Evolutionary conservation across 495 filamentous ascomycete species (phyloP).

Genomic region (Choiromyces venosus): DNA sequence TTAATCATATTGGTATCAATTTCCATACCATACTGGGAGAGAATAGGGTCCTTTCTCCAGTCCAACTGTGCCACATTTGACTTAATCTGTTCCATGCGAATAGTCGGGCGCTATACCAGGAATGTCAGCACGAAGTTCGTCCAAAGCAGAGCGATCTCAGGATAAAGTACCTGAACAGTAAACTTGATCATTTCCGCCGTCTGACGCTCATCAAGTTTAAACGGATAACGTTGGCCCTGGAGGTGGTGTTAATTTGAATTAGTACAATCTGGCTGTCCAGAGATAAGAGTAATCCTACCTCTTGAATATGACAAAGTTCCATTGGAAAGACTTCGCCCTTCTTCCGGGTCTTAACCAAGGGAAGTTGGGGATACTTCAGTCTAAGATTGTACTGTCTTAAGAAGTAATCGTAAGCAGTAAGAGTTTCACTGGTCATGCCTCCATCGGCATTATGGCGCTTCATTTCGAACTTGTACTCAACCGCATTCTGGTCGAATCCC

Average conservation of each 20-base stretch:
- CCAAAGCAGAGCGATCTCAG: conserved; percentile 14
- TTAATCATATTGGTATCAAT: conserved; percentile 58
- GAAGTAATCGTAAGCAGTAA: conserved; percentile 65
- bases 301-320: conserved; percentile 60
- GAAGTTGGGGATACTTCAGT: conserved; percentile 54
- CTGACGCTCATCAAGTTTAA: conserved; percentile 64
- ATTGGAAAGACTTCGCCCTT: conserved; percentile 66
- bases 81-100: conserved; percentile 59
- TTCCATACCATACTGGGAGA: conserved; percentile 62
- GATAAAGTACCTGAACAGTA: conserved; percentile 50
- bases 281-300: conserved; percentile 14
- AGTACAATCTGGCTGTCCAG: neutral
- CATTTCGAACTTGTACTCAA: conserved; percentile 55
- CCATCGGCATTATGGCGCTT: conserved; percentile 50
- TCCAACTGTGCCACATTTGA: conserved; percentile 61
- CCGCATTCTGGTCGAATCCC: conserved; percentile 52
- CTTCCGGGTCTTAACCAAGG: conserved; percentile 65
- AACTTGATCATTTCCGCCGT: conserved; percentile 83
- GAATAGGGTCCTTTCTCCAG: conserved; percentile 59
- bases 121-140: conserved; percentile 77
- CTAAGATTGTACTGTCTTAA: conserved; percentile 55
- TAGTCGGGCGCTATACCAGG: conserved; percentile 57
- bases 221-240: conserved; percentile 67
- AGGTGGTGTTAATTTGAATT: conserved; percentile 29
- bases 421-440: conserved; percentile 35